These are phyloP conservation scores for Agaricus sinodeliciosus DNA, from an alignment of 768 basidiomycete species.

Conservation along the genomic window DNA sequence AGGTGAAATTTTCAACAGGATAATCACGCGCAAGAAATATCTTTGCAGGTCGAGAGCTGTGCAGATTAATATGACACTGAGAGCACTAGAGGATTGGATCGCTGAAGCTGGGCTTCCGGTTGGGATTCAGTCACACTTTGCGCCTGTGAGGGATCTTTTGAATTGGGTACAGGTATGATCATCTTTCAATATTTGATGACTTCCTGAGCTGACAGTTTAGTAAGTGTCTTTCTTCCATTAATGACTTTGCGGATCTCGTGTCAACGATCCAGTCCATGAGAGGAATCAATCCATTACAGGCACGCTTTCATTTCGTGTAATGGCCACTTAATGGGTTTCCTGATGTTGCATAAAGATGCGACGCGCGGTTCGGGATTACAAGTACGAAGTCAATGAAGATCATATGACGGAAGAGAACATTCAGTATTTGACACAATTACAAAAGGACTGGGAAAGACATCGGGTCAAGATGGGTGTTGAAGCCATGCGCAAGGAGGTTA, in stretches of 20 bases:
- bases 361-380: slow-evolving; percentile 87
- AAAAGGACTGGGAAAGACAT: slow-evolving; percentile 96
- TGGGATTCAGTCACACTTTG: slow-evolving; percentile 75
- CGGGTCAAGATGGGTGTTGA: slow-evolving; percentile 84
- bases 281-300: slow-evolving; percentile 88
- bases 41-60: slow-evolving; percentile 86
- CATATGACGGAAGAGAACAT: slow-evolving; percentile 93
- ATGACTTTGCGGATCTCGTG: slow-evolving; percentile 82
- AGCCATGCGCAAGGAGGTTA: slow-evolving; percentile 76
- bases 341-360: slow-evolving; percentile 59
- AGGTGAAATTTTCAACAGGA: slow-evolving; percentile 84
- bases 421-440: slow-evolving; percentile 90
- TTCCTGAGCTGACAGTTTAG: neutral
- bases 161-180: slow-evolving; percentile 74
- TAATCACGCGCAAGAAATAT: slow-evolving; percentile 89
- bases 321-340: neutral
- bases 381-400: slow-evolving; percentile 88
- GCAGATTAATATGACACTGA: slow-evolving; percentile 85
- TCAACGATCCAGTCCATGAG: slow-evolving; percentile 86
- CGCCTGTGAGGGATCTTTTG: slow-evolving; percentile 76
- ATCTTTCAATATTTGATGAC: neutral
- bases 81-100: slow-evolving; percentile 88
- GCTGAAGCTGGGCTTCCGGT: slow-evolving; percentile 72
- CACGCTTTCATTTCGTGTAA: slow-evolving; percentile 18
- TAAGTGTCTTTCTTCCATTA: slow-evolving; percentile 81